A percentile compares a stretch with the other conserved stretches of the same genome.
Evolutionary conservation across 2,329 filamentous ascomycete genomes (phyloP).

Genomic region (Celoporthe dispersa): DNA sequence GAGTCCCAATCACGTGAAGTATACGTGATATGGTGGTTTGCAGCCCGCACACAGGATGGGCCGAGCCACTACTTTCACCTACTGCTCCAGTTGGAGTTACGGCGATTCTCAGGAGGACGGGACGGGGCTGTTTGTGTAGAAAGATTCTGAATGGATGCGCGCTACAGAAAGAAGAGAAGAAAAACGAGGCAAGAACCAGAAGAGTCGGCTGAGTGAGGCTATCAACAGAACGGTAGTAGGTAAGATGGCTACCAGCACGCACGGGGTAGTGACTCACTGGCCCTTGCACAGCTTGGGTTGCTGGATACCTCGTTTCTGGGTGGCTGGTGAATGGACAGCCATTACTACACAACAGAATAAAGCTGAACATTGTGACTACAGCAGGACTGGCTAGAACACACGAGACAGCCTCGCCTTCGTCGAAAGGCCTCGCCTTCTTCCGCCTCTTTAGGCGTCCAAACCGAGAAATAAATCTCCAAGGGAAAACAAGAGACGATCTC

Average conservation of each 20-base stretch:
- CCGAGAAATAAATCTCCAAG: neutral
- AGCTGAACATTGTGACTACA: neutral
- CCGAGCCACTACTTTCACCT: neutral
- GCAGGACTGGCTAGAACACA: neutral
- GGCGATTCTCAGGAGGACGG: neutral
- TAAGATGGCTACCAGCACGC: too few relatives aligned
- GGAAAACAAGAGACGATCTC: neutral
- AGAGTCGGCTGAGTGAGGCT: too few relatives aligned
- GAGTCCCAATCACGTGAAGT: neutral
- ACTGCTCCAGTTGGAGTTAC: too few relatives aligned
- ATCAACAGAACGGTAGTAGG: too few relatives aligned
- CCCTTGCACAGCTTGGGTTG: conserved; percentile 12
- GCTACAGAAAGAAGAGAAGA: too few relatives aligned
- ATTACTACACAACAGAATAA: neutral
- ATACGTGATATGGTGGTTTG: neutral
- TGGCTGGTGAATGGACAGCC: neutral
- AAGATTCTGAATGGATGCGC: too few relatives aligned
- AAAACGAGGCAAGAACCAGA: too few relatives aligned
- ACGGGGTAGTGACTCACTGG: too few relatives aligned
- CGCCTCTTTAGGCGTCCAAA: neutral
- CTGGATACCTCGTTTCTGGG: conserved; percentile 14
- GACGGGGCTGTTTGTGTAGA: too few relatives aligned
- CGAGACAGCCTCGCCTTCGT: neutral
- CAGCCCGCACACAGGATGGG: neutral
- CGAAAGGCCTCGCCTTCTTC: neutral